Conservation (phyloP, 2,329 filamentous ascomycete species). For the Meredithiella fracta region DNA sequence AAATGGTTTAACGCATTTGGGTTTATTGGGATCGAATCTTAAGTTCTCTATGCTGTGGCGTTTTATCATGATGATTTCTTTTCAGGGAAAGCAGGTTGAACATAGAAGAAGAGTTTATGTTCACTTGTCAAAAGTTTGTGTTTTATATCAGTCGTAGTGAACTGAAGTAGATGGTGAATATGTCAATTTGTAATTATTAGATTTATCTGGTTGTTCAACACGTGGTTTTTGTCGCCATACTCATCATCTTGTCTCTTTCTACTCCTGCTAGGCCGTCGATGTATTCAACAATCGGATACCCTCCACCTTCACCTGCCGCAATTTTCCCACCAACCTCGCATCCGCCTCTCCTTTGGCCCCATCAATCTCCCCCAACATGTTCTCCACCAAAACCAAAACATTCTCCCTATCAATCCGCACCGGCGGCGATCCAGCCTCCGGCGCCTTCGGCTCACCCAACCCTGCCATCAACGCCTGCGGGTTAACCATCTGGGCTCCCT, state of each 20-base stretch:
- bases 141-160: no score
- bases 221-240: no score
- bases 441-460: constrained; percentile 16
- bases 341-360: neutral
- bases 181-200: neutral
- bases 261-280: no score
- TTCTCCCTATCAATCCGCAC: constrained; percentile 37
- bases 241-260: no score
- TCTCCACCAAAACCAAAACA: constrained; percentile 39
- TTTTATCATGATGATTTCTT: constrained; percentile 13
- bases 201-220: no score
- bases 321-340: constrained; percentile 19
- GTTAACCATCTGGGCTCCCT: constrained; percentile 14
- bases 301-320: constrained; percentile 33
- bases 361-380: constrained; percentile 32
- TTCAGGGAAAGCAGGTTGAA: constrained; percentile 1
- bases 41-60: constrained; percentile 20
- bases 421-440: neutral
- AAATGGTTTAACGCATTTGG: constrained; percentile 17
- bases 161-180: no score
- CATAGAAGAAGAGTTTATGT: neutral
- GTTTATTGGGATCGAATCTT: constrained; percentile 23
- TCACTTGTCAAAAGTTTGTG: neutral
- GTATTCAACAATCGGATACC: constrained; percentile 32
- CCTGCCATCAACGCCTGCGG: constrained; percentile 19